These are phyloP conservation scores for Kwoniella shivajii DNA, from an alignment of 1,284 basidiomycete species.

Conservation along the genomic window DNA sequence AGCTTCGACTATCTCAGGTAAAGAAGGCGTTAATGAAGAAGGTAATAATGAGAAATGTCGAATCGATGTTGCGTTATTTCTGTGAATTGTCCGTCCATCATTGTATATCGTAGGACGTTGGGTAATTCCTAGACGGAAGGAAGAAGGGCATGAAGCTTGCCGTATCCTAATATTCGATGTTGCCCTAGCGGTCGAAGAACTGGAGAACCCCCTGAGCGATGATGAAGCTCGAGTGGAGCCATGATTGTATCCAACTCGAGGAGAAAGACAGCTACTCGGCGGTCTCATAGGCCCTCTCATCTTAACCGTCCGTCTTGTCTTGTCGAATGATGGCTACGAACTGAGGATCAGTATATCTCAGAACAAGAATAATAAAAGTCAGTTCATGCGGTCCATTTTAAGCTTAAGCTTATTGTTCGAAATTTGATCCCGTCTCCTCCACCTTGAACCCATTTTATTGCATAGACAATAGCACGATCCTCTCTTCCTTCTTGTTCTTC, in stretches of 20 bases:
- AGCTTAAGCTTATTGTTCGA: not conserved
- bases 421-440: conserved; percentile 7
- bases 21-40: not conserved
- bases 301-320: too few species aligned
- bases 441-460: not conserved
- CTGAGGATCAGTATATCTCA: too few species aligned
- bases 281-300: not conserved
- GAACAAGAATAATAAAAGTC: too few species aligned
- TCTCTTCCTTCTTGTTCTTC: not conserved
- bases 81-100: too few species aligned
- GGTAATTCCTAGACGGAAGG: not conserved
- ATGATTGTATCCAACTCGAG: too few species aligned
- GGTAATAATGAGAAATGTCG: not conserved
- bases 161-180: not conserved
- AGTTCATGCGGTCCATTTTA: not conserved
- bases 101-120: not conserved
- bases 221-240: too few species aligned
- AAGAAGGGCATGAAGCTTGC: not conserved
- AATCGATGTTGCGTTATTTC: not conserved
- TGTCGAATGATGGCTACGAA: too few species aligned
- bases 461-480: not conserved
- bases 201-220: too few species aligned
- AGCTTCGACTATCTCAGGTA: not conserved
- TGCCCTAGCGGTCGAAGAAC: not conserved
- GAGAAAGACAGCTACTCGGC: too few species aligned